phyloP scores from a whole-genome alignment of 2,329 filamentous ascomycete genomes.

The Ceratocystis eucalypticola region DNA sequence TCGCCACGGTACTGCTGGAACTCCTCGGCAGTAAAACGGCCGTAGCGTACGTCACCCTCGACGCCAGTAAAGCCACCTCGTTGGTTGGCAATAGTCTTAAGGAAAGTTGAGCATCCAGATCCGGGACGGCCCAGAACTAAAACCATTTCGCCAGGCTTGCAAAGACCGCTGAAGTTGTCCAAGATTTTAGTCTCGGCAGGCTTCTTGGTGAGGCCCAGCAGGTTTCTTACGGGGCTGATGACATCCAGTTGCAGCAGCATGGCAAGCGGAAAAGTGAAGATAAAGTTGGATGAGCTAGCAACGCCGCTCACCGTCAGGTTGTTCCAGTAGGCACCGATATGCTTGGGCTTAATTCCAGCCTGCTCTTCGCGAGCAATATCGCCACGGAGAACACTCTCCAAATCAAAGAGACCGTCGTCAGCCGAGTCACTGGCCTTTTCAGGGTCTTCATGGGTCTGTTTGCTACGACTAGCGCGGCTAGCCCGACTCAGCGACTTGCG shows the following conservation, averaged over 20 bases:
- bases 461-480: conserved; percentile 38
- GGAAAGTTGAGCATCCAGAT: conserved; percentile 55
- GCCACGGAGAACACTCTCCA: conserved; percentile 61
- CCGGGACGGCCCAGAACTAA: conserved; percentile 69
- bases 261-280: conserved; percentile 63
- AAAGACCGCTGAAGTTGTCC: conserved; percentile 55
- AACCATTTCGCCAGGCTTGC: conserved; percentile 77
- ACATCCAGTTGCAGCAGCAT: conserved; percentile 66
- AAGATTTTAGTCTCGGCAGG: conserved; percentile 61
- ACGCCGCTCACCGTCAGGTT: conserved; percentile 61
- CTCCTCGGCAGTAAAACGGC: conserved; percentile 55
- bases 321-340: conserved; percentile 70
- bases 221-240: conserved; percentile 46
- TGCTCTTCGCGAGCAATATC: conserved; percentile 56
- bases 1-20: conserved; percentile 69
- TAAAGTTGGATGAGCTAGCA: conserved; percentile 59
- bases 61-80: conserved; percentile 42
- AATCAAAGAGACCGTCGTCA: conserved; percentile 46
- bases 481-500: conserved; percentile 45
- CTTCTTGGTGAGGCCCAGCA: conserved; percentile 54
- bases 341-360: conserved; percentile 68
- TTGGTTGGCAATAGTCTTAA: conserved; percentile 56
- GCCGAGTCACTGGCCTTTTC: conserved; percentile 43
- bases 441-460: conserved; percentile 33
- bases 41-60: conserved; percentile 60